Evolutionary conservation across 148 eudicot species (phyloP).

Genomic region (Rheum nobile): DNA sequence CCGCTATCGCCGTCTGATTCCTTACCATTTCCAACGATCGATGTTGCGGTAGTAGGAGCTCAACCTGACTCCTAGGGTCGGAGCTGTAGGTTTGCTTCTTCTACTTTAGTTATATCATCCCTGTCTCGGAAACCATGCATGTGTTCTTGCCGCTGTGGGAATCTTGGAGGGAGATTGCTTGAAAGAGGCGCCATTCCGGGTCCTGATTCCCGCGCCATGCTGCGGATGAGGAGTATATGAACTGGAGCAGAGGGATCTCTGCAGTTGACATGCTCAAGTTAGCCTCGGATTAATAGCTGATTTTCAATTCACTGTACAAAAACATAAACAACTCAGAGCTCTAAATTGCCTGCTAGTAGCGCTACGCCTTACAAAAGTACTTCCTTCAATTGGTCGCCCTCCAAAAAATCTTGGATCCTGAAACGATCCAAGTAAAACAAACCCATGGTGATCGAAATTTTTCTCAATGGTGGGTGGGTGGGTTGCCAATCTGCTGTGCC

Average conservation of each 20-base stretch:
- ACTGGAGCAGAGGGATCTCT: neutral
- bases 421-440: neutral
- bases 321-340: no score
- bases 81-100: neutral
- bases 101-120: neutral
- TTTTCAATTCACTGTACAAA: no score
- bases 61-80: neutral
- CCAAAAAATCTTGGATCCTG: neutral
- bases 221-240: neutral
- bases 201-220: neutral
- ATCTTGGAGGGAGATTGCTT: neutral
- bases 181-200: neutral
- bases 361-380: neutral
- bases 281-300: no score
- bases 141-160: neutral
- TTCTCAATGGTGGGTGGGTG: no score
- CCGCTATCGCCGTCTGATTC: conserved; percentile 28
- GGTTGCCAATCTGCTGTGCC: neutral
- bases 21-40: neutral
- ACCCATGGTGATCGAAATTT: no score
- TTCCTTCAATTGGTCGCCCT: neutral
- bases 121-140: neutral
- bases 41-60: no score
- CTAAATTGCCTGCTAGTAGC: neutral
- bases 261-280: no score